Base-by-base conservation (phyloP, 169 alveolate species). In the Plasmodium blacklocki region DNA sequence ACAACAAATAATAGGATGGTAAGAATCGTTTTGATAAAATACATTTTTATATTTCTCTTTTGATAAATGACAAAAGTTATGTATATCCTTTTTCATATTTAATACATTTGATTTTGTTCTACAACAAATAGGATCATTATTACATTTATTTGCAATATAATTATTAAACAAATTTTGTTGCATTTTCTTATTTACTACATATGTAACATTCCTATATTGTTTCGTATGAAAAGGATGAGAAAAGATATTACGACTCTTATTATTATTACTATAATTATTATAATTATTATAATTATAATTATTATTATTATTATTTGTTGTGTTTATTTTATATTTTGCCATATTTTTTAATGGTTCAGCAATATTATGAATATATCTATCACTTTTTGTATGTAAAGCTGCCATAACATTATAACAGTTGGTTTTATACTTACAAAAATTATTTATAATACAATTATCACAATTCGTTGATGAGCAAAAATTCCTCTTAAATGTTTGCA, bases 361-460 rank as follows among this genome's bases (percentile, higher is more conserved):
- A 39, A 39, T 39, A 39, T 39, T 39, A 39, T 39, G 0, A 39
- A 39, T 39, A 39, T 39, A 39, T 39, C 56, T 9, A 26, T 7
- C 6, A 32, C 23, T 29, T 29, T 52, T 80, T 68, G 39, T 80
- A 80, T 80, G 29, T 6, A 32, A 6, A 23, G 29, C 19, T 59
- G 43, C 14, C 18, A 56, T 68, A 66, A 80, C 23, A 47, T 80
- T 66, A 67, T 60, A 80, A 67, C 18, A 43, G 18, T 66, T 62
- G 9, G 47, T n/a, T 64, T 56, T 21, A 68, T 68, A 68, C 39
- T 49, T 54, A 68, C 90, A 80, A 12, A 72, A 19, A 26, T 67
- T 80, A 71, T 68, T 80, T 45, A 62, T 63, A 45, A 76, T 45
- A 56, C 90, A 80, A 12, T 59, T 71, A 58, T 52, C 72, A 23